phyloP scores from a whole-genome alignment of 1,139 yeast species.

The Kodamaea fungicola region DNA sequence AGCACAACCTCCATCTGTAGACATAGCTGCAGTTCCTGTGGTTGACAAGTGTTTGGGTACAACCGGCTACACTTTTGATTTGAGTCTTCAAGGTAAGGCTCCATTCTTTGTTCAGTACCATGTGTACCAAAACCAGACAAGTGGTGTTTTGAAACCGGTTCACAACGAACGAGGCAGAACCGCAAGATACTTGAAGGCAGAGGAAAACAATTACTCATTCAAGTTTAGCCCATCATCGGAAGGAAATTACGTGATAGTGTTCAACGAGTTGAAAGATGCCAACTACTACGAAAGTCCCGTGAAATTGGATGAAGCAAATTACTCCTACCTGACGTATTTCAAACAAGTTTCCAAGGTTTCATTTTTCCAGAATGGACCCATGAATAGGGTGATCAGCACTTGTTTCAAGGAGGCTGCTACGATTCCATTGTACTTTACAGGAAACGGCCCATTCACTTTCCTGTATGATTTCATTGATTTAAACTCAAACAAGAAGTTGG shows the following conservation, averaged over 20 bases:
- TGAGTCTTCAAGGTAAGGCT: conserved; percentile 73
- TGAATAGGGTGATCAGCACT: conserved; percentile 19
- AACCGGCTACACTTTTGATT: conserved; percentile 69
- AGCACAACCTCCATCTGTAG: conserved; percentile 48
- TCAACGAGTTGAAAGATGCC: conserved; percentile 54
- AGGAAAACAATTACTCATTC: conserved; percentile 36
- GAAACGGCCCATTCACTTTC: conserved; percentile 75
- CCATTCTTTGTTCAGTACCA: conserved; percentile 71
- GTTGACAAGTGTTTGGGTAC: conserved; percentile 90
- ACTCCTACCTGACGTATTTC: conserved; percentile 51
- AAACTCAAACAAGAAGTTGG: conserved; percentile 28
- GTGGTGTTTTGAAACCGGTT: conserved; percentile 31
- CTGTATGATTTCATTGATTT: conserved; percentile 51
- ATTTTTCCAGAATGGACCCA: conserved; percentile 15
- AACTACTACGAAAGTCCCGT: conserved; percentile 42
- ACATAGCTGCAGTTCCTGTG: conserved; percentile 55
- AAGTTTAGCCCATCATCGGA: conserved; percentile 75
- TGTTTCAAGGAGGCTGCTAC: conserved; percentile 40
- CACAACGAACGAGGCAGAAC: conserved; percentile 29
- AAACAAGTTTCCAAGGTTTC: conserved; percentile 45
- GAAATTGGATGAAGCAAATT: conserved; percentile 28
- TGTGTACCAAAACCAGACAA: conserved; percentile 47
- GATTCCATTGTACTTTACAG: conserved; percentile 60
- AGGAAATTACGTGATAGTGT: conserved; percentile 75
- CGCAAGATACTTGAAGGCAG: conserved; percentile 23